Base-by-base conservation (phyloP, 352 stramenopile genomes). In the Chrysophaeum taylorii region DNA sequence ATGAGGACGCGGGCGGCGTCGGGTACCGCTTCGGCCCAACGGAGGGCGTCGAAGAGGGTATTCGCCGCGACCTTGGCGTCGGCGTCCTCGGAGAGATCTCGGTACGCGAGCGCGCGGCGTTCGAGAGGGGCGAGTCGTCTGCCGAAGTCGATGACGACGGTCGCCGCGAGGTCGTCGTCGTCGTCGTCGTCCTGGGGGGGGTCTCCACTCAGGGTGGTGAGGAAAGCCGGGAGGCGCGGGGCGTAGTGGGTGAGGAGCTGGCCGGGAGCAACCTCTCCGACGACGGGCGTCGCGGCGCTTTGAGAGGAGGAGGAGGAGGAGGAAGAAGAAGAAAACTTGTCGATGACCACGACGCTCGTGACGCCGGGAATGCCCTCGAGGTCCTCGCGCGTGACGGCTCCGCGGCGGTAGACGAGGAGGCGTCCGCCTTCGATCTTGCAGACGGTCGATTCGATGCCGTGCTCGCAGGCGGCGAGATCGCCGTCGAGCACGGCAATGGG, bases 181-280 rank as follows among this genome's bases (percentile, higher is more conserved):
- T 42, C 2, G 27, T 64, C 39, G 42, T 72, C 31, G 38, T 63
- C 27, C n/a, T 75, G n/a, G 15, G 64, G 29, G 21, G 41, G 45
- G n/a, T 60, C 61, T 14, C 31, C 31, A 23, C 14, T 45, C 54
- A 88, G 5, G 7, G 52, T 36, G 7, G 7, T 15, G 27, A 63
- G 78, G 48, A 78, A 83, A 68, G 76, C 82, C 25, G 76, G 76
- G 42, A 97, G 85, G 71, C 98, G 86, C 0, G 95, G 95, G 15
- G 95, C 94, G 76, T 99, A 99, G 79, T 99, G 95, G 35, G 90
- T 97, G 75, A 98, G 85, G 29, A 92, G 85, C 7, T 4, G 2
- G 2, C n/a, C 15, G 25, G 5, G 25, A 15, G 25, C 4, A 62
- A 37, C n/a, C 25, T 2, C 5, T 33, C 50, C 50, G 50, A 62